Evolutionary conservation across 2,329 filamentous ascomycete genomes (phyloP).

Genomic region (Chaetomium globosum): DNA sequence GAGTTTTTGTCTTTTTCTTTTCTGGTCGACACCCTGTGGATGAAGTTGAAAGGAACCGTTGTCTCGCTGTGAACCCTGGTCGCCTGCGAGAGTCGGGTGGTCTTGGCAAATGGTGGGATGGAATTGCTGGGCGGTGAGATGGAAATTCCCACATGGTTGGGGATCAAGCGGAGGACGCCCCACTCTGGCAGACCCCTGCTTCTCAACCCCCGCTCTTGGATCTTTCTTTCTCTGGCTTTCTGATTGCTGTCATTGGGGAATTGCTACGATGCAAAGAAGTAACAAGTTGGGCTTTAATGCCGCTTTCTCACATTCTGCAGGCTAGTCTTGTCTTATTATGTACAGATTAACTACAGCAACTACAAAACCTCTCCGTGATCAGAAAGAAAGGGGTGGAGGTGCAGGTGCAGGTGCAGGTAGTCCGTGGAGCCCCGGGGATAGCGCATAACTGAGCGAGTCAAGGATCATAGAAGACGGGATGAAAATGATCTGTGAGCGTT

Average conservation of each 20-base stretch:
- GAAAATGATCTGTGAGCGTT: not conserved
- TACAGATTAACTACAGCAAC: not conserved
- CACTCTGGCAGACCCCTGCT: constrained; percentile 8
- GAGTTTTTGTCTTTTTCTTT: not conserved
- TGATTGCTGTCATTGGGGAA: not conserved
- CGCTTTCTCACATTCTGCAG: not conserved
- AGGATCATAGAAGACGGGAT: constrained; percentile 1
- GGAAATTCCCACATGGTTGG: constrained; percentile 23
- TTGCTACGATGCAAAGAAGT: not conserved
- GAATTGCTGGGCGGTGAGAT: constrained; percentile 14
- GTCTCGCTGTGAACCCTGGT: not conserved
- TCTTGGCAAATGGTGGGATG: constrained; percentile 12
- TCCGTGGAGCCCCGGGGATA: not conserved
- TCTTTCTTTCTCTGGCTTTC: not conserved
- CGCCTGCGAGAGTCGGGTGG: no score
- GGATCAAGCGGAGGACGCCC: constrained; percentile 14
- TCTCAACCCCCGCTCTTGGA: constrained; percentile 10
- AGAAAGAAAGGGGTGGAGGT: not conserved
- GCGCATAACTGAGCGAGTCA: constrained; percentile 3
- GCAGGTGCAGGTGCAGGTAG: not conserved
- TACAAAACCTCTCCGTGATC: not conserved
- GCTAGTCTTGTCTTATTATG: not conserved
- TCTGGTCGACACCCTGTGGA: not conserved
- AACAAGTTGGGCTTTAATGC: not conserved
- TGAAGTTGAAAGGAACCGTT: not conserved